Evolutionary conservation across 202 grass and related monocot genomes (phyloP).

Genomic region (Schoenoplectus triqueter): DNA sequence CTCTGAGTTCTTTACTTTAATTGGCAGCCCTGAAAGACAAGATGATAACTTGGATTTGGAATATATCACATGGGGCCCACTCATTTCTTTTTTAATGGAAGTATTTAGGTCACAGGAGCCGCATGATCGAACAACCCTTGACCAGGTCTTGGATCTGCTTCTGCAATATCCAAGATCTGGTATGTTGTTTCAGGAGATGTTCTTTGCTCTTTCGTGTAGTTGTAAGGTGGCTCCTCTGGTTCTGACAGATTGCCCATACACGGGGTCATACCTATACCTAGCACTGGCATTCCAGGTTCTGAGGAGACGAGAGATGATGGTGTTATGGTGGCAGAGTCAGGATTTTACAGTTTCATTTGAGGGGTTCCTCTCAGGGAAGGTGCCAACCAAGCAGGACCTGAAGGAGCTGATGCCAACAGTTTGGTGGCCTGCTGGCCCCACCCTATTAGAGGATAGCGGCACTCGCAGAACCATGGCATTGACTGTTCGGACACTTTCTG

Average conservation of each 20-base stretch:
- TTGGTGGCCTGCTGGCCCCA: conserved; percentile 61
- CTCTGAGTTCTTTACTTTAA: conserved; percentile 63
- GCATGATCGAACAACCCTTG: conserved; percentile 65
- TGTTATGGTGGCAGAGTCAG: conserved; percentile 64
- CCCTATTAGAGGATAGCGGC: conserved; percentile 67
- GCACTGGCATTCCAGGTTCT: conserved; percentile 68
- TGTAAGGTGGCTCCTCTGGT: conserved; percentile 78
- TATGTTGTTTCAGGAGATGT: conserved; percentile 66
- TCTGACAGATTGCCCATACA: conserved; percentile 78
- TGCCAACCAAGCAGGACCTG: conserved; percentile 77
- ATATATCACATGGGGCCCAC: conserved; percentile 68
- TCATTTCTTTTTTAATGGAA: conserved; percentile 60
- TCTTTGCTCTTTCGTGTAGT: conserved; percentile 72
- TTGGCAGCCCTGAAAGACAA: conserved; percentile 47
- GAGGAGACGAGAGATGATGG: conserved; percentile 68
- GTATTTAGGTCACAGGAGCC: conserved; percentile 65
- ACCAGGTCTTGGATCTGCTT: conserved; percentile 75
- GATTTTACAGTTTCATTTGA: conserved; percentile 76
- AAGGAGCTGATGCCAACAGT: conserved; percentile 80
- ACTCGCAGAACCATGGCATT: conserved; percentile 63
- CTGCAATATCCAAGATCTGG: conserved; percentile 53
- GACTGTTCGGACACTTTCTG: conserved; percentile 61
- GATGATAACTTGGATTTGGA: conserved; percentile 41
- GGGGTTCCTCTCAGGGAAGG: conserved; percentile 76
- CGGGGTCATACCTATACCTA: conserved; percentile 73